These are phyloP conservation scores for Endocalyx cinctus DNA, from an alignment of 2,329 filamentous ascomycete species.

Conservation along the genomic window DNA sequence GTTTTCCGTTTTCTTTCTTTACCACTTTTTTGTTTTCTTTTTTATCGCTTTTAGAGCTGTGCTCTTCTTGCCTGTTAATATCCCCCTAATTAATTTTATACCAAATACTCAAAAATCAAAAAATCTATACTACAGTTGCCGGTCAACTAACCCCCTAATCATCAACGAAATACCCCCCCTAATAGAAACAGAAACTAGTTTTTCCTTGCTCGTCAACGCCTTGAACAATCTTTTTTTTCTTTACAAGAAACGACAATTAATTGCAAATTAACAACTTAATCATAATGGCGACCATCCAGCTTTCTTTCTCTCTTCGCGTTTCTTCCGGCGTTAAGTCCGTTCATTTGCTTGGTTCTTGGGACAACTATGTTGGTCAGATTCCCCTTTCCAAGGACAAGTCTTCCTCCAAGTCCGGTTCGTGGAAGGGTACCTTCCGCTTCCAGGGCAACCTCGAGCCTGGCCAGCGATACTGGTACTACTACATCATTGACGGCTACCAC, in stretches of 20 bases:
- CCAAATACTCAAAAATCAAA: conserved; percentile 32
- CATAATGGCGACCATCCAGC: conserved; percentile 85
- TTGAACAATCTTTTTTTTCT: conserved; percentile 30
- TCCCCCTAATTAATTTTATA: conserved; percentile 24
- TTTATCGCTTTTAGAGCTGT: conserved; percentile 47
- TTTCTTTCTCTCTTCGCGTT: conserved; percentile 93
- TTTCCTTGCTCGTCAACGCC: conserved; percentile 50
- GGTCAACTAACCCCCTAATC: conserved; percentile 45
- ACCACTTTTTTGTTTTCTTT: conserved; percentile 31
- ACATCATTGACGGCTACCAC: conserved; percentile 99
- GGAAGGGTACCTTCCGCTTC: conserved; percentile 97
- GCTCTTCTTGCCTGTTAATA: conserved; percentile 41
- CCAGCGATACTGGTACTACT: conserved; percentile 99
- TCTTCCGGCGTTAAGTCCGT: conserved; percentile 96
- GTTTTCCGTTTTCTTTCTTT: conserved; percentile 46
- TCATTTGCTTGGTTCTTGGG: conserved; percentile 96
- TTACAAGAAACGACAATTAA: conserved; percentile 33
- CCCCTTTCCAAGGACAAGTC: conserved; percentile 85
- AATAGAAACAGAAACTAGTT: conserved; percentile 48
- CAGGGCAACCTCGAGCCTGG: conserved; percentile 84
- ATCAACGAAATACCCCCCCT: conserved; percentile 29
- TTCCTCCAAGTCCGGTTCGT: conserved; percentile 81
- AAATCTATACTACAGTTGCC: conserved; percentile 37
- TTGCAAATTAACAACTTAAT: conserved; percentile 31
- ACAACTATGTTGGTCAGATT: conserved; percentile 92